Base-by-base conservation (phyloP, 371 early-diverging fungal genomes). In the Zychaea mexicana region DNA sequence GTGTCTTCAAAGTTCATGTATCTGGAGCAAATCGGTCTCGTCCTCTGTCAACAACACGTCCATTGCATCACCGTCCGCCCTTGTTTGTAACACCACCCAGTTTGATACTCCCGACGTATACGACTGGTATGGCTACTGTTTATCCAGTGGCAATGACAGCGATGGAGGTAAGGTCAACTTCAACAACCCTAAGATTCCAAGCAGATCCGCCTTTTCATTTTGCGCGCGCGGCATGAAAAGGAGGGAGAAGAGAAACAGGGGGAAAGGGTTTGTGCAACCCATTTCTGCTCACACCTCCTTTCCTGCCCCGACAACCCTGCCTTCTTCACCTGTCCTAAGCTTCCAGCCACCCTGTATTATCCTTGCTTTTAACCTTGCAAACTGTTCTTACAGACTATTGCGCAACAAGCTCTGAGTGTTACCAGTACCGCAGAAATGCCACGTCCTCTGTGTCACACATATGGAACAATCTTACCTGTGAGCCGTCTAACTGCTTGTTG, bases 381-480 rank as follows among this genome's bases (percentile, higher is more conserved):
- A 24, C 24, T 61, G 4, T 10, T n/a, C 21, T 17, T 32, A 45
- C 58, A 74, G 78, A 65, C 38, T 75, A 73, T 58, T 78, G 78
- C 64, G 78, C 78, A 22, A 78, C 78, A 26, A 71, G 73, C 27
- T 61, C 70, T 22, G 73, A 78, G 55, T 78, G 78, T 45, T 78
- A 75, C 53, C 78, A 78, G 46, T 78, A 78, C 53, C 71, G 69
- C 1, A 70, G 69, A 65, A 67, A 52, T 36, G 42, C 52, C 49
- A 71, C 67, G 2, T 59, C 69, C 3, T 65, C 73, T 0, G 65
- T 67, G 2, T 73, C 65, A 8, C 66, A 73, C 55, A 56, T 73
- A 26, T 78, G 76, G 78, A 73, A 78, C 33, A 78, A 71, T 52
- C 56, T 78, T 61, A 78, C 76, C 21, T 78, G 78, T 42, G 71